Conservation (phyloP, 495 filamentous ascomycete species). For the Hyphodiscus hymeniophilus region DNA sequence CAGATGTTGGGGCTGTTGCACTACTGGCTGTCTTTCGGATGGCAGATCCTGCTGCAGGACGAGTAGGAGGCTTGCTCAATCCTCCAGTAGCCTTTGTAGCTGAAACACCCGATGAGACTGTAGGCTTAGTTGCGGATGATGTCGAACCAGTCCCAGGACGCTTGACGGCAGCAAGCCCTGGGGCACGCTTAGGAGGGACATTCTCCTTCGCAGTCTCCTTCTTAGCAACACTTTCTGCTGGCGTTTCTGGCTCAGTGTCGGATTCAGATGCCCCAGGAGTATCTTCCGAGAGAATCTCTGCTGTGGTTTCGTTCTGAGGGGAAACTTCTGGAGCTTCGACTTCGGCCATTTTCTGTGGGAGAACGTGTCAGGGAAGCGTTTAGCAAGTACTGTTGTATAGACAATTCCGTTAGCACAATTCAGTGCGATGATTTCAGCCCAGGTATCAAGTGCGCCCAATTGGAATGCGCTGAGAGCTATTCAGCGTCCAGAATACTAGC, state of each 20-base stretch:
- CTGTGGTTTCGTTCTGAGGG: conserved; percentile 9
- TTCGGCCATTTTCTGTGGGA: conserved; percentile 20
- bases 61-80: conserved; percentile 24
- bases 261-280: conserved; percentile 15
- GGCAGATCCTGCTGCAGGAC: conserved; percentile 15
- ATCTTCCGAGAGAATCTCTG: conserved; percentile 14
- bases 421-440: background rate
- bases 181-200: conserved; percentile 17
- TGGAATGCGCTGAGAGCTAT: too few relatives aligned
- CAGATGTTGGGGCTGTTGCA: conserved; percentile 21
- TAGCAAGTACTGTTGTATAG: background rate
- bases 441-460: too few relatives aligned
- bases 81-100: conserved; percentile 17
- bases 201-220: conserved; percentile 22
- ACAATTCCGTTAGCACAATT: background rate
- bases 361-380: too few relatives aligned
- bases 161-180: conserved; percentile 5
- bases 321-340: conserved; percentile 13
- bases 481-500: background rate
- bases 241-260: conserved; percentile 21
- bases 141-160: conserved; percentile 13
- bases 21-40: conserved; percentile 20
- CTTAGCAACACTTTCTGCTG: conserved; percentile 15
- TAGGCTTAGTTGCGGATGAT: conserved; percentile 16
- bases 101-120: conserved; percentile 15